These are phyloP conservation scores for Zasmidium citrigriseum DNA, from an alignment of 2,329 filamentous ascomycete genomes.

Conservation along the genomic window DNA sequence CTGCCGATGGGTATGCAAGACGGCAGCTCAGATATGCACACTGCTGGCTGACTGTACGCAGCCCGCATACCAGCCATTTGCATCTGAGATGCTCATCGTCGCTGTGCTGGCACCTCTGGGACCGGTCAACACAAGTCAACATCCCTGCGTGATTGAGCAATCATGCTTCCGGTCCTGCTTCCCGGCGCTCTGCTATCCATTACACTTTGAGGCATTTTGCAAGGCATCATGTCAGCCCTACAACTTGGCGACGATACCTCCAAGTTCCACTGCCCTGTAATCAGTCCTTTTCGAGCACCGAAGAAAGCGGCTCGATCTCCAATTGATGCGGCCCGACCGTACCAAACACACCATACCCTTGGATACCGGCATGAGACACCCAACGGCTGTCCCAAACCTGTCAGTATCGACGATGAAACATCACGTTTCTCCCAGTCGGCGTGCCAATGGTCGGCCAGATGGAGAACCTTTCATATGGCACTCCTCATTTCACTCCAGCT, in stretches of 20 bases:
- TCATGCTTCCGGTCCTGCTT: background rate
- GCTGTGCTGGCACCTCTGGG: background rate
- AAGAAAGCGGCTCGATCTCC: background rate
- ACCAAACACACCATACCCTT: background rate
- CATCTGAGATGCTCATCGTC: background rate
- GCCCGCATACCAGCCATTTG: background rate
- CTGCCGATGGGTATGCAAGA: background rate
- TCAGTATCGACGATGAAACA: background rate
- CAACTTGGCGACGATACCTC: background rate
- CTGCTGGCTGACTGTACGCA: background rate
- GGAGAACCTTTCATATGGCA: background rate
- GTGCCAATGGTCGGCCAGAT: background rate
- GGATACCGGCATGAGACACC: background rate
- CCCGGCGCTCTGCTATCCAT: background rate
- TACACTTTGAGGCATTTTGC: background rate
- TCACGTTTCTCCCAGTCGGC: background rate
- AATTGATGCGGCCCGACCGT: background rate
- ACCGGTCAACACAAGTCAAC: background rate
- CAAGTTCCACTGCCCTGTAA: background rate
- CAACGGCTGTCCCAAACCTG: background rate
- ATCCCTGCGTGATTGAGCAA: background rate
- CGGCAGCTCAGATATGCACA: background rate
- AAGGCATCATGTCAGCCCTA: background rate
- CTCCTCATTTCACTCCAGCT: background rate
- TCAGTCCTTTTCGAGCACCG: background rate